Percentiles rank a stretch among this genome's conserved stretches.
phyloP scores from a whole-genome alignment of 2,329 filamentous ascomycete species.

The Botrytis sinoallii region DNA sequence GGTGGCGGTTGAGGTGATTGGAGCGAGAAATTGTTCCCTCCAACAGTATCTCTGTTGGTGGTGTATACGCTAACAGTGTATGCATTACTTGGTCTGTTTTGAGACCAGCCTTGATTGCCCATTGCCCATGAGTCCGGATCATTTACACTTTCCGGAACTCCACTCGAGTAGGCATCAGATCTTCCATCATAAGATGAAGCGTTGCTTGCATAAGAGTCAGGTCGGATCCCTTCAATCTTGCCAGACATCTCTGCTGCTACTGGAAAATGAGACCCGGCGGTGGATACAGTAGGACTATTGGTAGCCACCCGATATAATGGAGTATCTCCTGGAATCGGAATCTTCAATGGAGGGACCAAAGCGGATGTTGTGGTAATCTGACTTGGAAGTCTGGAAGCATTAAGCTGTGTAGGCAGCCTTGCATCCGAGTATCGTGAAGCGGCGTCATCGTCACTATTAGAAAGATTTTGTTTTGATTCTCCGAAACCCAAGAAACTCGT shows the following conservation, averaged over 20 bases:
- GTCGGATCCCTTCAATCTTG: slow-evolving; percentile 53
- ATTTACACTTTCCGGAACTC: slow-evolving; percentile 57
- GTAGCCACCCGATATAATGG: slow-evolving; percentile 58
- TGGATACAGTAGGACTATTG: slow-evolving; percentile 66
- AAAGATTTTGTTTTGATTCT: slow-evolving; percentile 38
- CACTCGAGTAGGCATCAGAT: slow-evolving; percentile 57
- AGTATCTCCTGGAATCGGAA: slow-evolving; percentile 55
- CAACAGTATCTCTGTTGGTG: slow-evolving; percentile 37
- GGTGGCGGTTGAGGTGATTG: slow-evolving; percentile 26
- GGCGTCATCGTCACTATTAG: slow-evolving; percentile 47
- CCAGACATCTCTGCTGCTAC: slow-evolving; percentile 58
- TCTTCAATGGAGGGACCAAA: slow-evolving; percentile 64
- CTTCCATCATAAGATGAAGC: slow-evolving; percentile 35
- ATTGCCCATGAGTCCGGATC: slow-evolving; percentile 37
- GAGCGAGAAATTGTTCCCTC: slow-evolving; percentile 28
- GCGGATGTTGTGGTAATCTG: slow-evolving; percentile 64
- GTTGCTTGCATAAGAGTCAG: slow-evolving; percentile 42
- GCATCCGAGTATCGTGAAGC: slow-evolving; percentile 55
- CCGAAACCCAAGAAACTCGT: slow-evolving; percentile 60
- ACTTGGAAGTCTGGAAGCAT: slow-evolving; percentile 33
- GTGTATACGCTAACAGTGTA: slow-evolving; percentile 49
- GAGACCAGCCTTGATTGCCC: slow-evolving; percentile 46
- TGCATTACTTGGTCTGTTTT: slow-evolving; percentile 50
- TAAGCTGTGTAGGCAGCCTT: slow-evolving; percentile 45
- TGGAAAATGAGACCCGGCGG: slow-evolving; percentile 46